These are phyloP conservation scores for Grigorovia transvaalensis DNA, from an alignment of 805 yeast genomes.

Conservation along the genomic window DNA sequence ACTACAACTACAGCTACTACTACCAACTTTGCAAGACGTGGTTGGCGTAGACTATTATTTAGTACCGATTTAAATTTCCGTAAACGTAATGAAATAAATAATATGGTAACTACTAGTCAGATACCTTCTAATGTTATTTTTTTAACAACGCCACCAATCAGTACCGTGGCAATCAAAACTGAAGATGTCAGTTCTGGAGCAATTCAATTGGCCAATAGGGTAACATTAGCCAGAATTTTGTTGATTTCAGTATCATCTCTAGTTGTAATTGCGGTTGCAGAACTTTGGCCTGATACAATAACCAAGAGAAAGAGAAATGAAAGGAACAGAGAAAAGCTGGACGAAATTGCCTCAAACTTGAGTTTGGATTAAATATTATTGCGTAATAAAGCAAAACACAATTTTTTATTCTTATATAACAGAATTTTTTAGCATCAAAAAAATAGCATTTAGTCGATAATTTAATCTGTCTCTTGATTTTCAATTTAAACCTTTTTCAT, in stretches of 20 bases:
- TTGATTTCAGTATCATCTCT: not conserved
- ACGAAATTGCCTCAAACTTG: not conserved
- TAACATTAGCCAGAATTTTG: not conserved
- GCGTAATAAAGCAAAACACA: not conserved
- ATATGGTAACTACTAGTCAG: not conserved
- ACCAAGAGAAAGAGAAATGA: not conserved
- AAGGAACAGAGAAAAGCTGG: too few relatives aligned
- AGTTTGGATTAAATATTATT: not conserved
- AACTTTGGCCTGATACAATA: not conserved
- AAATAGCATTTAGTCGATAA: not conserved
- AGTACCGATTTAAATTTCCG: not conserved
- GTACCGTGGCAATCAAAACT: not conserved
- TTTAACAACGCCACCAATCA: not conserved
- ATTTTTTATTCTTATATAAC: not conserved
- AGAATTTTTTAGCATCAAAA: not conserved
- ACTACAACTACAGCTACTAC: slow-evolving; percentile 8
- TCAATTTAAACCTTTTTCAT: not conserved
- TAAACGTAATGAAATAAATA: not conserved
- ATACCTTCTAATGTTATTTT: too few relatives aligned
- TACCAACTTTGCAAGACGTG: not conserved
- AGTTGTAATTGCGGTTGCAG: not conserved
- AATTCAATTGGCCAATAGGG: not conserved
- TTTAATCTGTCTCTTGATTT: not conserved
- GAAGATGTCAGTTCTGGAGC: not conserved
- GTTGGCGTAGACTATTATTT: not conserved